These are phyloP conservation scores for Solanum chacoense DNA, from an alignment of 305 asterid genomes.

Conservation along the genomic window DNA sequence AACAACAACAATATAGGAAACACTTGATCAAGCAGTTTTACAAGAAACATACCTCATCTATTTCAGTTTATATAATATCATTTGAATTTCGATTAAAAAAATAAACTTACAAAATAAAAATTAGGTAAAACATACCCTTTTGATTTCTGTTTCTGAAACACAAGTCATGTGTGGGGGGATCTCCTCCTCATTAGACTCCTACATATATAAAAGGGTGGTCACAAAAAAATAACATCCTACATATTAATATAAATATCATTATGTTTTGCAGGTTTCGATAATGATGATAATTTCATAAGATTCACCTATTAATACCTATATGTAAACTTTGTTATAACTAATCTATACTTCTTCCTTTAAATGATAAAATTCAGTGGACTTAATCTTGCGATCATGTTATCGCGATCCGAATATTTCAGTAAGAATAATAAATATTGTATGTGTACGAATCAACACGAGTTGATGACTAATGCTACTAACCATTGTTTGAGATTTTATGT, in stretches of 20 bases:
- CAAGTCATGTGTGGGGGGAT: constrained; percentile 49
- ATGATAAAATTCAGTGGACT: background rate
- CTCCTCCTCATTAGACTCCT: constrained; percentile 31
- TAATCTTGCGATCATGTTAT: background rate
- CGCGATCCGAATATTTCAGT: background rate
- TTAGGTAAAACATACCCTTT: constrained; percentile 23
- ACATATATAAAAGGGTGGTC: background rate
- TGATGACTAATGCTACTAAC: background rate
- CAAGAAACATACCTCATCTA: background rate
- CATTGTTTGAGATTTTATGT: background rate
- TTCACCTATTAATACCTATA: background rate
- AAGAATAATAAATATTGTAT: background rate
- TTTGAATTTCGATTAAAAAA: background rate
- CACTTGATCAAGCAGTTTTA: background rate
- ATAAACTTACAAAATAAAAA: background rate
- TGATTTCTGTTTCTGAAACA: constrained; percentile 59
- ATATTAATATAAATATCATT: background rate
- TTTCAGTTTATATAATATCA: background rate
- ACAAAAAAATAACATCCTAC: background rate
- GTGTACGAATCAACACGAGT: background rate
- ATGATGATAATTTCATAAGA: background rate
- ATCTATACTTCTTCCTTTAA: background rate
- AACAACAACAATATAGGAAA: background rate
- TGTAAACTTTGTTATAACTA: background rate
- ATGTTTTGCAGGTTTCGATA: background rate